phyloP scores from a whole-genome alignment of 176 grass and related monocot species.

The Oropetium thomaeum region DNA sequence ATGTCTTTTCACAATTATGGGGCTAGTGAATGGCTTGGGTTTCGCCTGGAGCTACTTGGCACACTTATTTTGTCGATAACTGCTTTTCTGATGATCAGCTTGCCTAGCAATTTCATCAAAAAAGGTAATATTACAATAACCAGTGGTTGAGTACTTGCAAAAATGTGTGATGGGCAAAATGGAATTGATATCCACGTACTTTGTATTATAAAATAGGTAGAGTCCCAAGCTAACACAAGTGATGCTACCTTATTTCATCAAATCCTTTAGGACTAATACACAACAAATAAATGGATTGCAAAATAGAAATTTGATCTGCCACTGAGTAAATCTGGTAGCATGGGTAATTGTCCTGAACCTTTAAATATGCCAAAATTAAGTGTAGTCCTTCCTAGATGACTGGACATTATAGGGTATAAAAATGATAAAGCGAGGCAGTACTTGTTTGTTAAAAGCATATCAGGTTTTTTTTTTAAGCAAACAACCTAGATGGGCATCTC shows the following conservation, averaged over 20 bases:
- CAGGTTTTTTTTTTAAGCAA: too few relatives aligned
- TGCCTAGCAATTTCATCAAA: constrained; percentile 87
- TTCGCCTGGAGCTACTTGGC: constrained; percentile 86
- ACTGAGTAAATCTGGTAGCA: neutral
- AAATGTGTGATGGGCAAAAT: neutral
- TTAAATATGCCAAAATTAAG: too few relatives aligned
- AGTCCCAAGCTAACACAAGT: neutral
- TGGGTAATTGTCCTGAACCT: neutral
- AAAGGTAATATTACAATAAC: constrained; percentile 57
- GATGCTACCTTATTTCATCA: neutral
- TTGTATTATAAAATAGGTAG: neutral
- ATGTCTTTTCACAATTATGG: constrained; percentile 88
- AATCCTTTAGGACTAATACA: neutral
- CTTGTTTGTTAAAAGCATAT: neutral
- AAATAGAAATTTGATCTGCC: neutral
- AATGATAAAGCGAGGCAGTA: too few relatives aligned
- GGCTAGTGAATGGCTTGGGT: constrained; percentile 86
- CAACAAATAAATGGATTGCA: neutral
- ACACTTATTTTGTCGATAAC: constrained; percentile 73
- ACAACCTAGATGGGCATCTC: too few relatives aligned
- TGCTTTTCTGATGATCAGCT: constrained; percentile 86
- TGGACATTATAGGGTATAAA: too few relatives aligned
- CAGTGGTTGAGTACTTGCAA: neutral
- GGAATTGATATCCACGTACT: constrained; percentile 5
- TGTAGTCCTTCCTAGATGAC: too few relatives aligned